Conservation (phyloP, 768 basidiomycete genomes). For the Mycena leptocephala region DNA sequence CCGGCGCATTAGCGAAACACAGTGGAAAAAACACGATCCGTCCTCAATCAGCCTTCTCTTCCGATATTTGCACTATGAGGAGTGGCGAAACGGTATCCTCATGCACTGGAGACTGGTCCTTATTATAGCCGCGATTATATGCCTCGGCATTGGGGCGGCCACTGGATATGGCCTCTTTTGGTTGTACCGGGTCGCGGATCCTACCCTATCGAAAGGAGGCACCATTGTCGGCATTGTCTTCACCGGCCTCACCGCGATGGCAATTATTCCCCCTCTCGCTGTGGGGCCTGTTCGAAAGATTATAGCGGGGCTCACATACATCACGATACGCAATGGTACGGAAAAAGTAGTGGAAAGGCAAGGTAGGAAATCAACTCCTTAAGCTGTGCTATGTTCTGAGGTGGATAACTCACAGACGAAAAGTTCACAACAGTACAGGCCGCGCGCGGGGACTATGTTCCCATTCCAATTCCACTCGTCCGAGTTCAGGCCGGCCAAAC, state of each 20-base stretch:
- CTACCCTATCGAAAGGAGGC: not conserved
- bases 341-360: not conserved
- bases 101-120: not conserved
- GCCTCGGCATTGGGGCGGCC: not conserved
- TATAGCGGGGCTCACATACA: not conserved
- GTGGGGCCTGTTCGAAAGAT: not conserved
- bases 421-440: not conserved
- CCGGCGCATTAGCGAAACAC: not conserved
- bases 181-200: not conserved
- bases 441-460: not conserved
- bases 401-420: not conserved
- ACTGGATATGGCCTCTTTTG: not conserved
- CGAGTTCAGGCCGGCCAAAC: too few species aligned
- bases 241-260: not conserved
- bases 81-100: not conserved
- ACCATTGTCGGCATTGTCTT: not conserved
- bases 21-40: not conserved
- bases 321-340: not conserved
- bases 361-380: not conserved
- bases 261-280: not conserved
- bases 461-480: not conserved
- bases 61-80: not conserved
- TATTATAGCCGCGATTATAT: not conserved
- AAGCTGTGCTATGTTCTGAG: not conserved
- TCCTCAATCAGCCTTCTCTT: not conserved